A percentile compares a stretch with the other conserved stretches of the same genome.
Evolutionary conservation across 169 alveolate genomes (phyloP).

Genomic region (Babesia gibsoni): DNA sequence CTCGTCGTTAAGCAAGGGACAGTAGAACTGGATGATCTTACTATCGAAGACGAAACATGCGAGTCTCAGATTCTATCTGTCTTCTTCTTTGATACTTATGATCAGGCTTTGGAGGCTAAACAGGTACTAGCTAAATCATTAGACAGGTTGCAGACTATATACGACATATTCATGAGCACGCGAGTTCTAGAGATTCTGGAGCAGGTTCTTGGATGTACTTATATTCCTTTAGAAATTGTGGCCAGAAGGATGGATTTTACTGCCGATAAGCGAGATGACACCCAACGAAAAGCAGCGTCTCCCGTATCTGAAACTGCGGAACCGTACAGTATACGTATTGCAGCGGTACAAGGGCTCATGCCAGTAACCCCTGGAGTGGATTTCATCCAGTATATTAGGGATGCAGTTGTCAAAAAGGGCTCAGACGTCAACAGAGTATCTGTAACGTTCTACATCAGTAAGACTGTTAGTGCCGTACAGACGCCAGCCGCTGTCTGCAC

Average conservation of each 20-base stretch:
- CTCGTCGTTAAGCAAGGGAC: slow-evolving; percentile 49
- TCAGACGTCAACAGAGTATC: slow-evolving; percentile 47
- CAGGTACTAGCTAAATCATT: slow-evolving; percentile 32
- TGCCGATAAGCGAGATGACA: neutral
- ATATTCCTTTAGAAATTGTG: slow-evolving; percentile 50
- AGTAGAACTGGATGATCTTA: slow-evolving; percentile 6
- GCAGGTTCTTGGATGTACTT: slow-evolving; percentile 21
- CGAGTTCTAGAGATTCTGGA: slow-evolving; percentile 30
- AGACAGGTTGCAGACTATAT: slow-evolving; percentile 14
- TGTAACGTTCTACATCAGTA: slow-evolving; percentile 31
- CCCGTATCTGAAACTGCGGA: neutral
- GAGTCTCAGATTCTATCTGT: slow-evolving; percentile 40
- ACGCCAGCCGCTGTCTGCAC: neutral
- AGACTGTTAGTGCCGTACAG: neutral
- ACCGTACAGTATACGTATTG: slow-evolving; percentile 43
- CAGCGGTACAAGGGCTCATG: slow-evolving; percentile 13
- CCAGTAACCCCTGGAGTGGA: slow-evolving; percentile 33
- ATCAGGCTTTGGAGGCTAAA: slow-evolving; percentile 27
- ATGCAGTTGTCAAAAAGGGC: slow-evolving; percentile 42
- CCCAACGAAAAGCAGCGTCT: neutral
- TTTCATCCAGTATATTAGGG: slow-evolving; percentile 15
- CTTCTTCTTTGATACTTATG: slow-evolving; percentile 24
- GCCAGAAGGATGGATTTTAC: slow-evolving; percentile 17
- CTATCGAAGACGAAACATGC: slow-evolving; percentile 18
- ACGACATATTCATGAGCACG: slow-evolving; percentile 38